These are phyloP conservation scores for Dictyostelium brefeldianum DNA, from an alignment of 78 protist species.

Conservation along the genomic window DNA sequence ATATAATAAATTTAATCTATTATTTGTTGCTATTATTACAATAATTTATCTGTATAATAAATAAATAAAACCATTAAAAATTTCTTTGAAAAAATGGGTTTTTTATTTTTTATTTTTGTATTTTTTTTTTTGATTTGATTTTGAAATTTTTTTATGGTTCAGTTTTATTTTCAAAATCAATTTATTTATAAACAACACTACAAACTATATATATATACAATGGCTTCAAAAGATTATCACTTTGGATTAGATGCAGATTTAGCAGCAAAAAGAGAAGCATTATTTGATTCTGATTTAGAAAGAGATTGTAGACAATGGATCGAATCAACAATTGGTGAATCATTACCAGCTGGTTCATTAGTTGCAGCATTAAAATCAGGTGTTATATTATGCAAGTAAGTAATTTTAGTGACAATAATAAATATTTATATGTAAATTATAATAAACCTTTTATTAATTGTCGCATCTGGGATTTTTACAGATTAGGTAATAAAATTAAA, in stretches of 20 bases:
- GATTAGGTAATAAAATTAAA: conserved; percentile 79
- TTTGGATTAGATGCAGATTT: conserved; percentile 86
- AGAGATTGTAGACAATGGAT: conserved; percentile 6
- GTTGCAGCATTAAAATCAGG: conserved; percentile 42
- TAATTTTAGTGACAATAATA: no score
- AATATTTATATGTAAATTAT: not conserved
- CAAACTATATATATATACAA: not conserved
- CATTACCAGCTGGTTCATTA: conserved; percentile 3
- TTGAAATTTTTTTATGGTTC: not conserved
- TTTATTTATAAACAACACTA: not conserved
- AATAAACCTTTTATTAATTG: not conserved
- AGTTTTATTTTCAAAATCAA: not conserved
- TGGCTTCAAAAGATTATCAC: conserved; percentile 36
- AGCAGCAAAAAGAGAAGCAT: conserved; percentile 48
- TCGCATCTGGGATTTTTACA: no score
- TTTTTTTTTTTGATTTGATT: not conserved
- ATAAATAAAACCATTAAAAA: no score
- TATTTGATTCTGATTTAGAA: conserved; percentile 57
- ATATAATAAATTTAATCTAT: no score
- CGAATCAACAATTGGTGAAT: conserved; percentile 42
- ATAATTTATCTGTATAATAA: no score
- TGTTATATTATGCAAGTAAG: conserved; percentile 67
- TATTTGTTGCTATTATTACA: no score
- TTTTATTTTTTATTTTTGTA: not conserved
- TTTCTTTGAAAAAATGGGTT: not conserved